Conservation (phyloP, 164 flowering plant species). For the Hamamelis virginiana region DNA sequence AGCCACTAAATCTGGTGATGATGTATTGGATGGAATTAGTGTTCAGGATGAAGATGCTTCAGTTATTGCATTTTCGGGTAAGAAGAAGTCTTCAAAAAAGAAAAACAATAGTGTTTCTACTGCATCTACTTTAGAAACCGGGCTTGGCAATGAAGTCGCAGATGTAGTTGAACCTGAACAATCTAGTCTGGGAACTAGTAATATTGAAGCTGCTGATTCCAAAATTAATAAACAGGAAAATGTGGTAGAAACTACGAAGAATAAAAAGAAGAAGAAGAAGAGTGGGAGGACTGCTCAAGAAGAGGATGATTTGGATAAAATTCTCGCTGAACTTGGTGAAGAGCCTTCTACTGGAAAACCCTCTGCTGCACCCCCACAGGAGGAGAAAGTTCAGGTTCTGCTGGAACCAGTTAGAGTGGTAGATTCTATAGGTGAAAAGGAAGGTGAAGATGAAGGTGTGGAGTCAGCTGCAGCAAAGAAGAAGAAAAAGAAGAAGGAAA, state of each 20-base stretch:
- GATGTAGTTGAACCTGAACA: slow-evolving; percentile 23
- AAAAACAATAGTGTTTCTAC: slow-evolving; percentile 29
- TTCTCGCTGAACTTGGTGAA: slow-evolving; percentile 93
- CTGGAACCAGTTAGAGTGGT: slow-evolving; percentile 35
- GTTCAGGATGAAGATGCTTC: slow-evolving; percentile 28
- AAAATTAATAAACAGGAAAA: slow-evolving; percentile 30
- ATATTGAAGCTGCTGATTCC: slow-evolving; percentile 23
- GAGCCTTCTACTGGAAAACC: slow-evolving; percentile 42
- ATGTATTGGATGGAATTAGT: not conserved
- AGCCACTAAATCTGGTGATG: slow-evolving; percentile 10
- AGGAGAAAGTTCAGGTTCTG: slow-evolving; percentile 43
- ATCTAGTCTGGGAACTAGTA: slow-evolving; percentile 7
- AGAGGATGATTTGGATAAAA: slow-evolving; percentile 90
- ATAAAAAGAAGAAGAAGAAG: slow-evolving; percentile 88
- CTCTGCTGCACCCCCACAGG: slow-evolving; percentile 37
- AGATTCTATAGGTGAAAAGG: slow-evolving; percentile 33
- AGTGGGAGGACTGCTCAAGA: slow-evolving; percentile 88
- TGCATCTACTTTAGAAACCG: slow-evolving; percentile 21
- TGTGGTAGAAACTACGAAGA: slow-evolving; percentile 59
- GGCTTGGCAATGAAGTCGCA: slow-evolving; percentile 24
- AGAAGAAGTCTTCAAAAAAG: slow-evolving; percentile 61
- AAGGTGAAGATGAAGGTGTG: slow-evolving; percentile 46
- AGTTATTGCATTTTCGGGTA: slow-evolving; percentile 44
- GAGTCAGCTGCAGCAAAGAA: slow-evolving; percentile 91
- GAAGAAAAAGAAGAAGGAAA: slow-evolving; percentile 89